phyloP scores from a whole-genome alignment of 148 eudicot species.

The Chenopodium formosanum region DNA sequence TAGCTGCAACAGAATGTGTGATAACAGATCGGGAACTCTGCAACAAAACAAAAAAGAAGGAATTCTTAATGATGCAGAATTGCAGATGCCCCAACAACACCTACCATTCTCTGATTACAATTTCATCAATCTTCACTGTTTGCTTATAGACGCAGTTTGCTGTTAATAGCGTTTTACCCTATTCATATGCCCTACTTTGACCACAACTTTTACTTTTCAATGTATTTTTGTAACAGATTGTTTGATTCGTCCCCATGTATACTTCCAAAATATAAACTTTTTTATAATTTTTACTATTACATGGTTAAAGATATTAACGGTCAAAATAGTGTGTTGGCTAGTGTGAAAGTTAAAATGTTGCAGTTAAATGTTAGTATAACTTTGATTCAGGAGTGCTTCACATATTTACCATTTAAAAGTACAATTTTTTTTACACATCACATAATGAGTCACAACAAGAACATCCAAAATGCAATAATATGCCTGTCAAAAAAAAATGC shows the following conservation, averaged over 20 bases:
- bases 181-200: too few species aligned
- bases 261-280: background rate
- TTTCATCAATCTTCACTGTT: background rate
- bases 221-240: too few species aligned
- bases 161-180: too few species aligned
- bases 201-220: too few species aligned
- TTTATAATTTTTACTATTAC: too few species aligned
- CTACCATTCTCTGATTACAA: background rate
- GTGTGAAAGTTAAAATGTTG: too few species aligned
- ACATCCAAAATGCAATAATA: background rate
- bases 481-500: background rate
- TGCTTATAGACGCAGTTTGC: too few species aligned
- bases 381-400: background rate
- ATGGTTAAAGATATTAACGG: too few species aligned
- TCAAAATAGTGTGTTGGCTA: too few species aligned
- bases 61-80: background rate
- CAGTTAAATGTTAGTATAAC: too few species aligned
- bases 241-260: background rate
- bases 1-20: slow-evolving; percentile 16
- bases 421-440: background rate
- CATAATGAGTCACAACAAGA: background rate
- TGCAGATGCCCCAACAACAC: too few species aligned
- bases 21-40: slow-evolving; percentile 15
- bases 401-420: background rate
- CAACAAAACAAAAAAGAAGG: slow-evolving; percentile 8